These are phyloP conservation scores for Leptomonas pyrrhocoris DNA, from an alignment of 208 protist species.

Conservation along the genomic window DNA sequence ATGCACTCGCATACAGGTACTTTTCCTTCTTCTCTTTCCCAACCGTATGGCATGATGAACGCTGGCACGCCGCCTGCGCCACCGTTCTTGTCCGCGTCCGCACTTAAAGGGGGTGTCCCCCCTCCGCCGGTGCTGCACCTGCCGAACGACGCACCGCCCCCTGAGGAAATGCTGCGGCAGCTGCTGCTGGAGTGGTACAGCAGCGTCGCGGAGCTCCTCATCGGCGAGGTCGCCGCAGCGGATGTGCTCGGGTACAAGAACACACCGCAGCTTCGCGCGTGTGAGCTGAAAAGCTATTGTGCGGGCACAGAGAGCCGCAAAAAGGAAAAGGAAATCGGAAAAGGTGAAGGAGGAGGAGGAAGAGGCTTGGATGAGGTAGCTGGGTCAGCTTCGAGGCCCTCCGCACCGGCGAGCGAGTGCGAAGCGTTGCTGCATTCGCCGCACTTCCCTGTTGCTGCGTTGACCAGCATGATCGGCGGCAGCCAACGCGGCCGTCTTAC, in stretches of 20 bases:
- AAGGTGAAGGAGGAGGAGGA: too few relatives aligned
- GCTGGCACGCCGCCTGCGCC: neutral
- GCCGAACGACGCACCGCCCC: neutral
- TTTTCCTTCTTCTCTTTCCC: neutral
- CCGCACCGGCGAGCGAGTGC: neutral
- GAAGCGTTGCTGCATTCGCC: neutral
- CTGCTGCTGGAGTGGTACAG: constrained; percentile 25
- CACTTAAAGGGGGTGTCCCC: neutral
- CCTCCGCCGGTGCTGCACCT: neutral
- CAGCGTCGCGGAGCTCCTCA: constrained; percentile 23
- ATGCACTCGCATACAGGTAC: neutral
- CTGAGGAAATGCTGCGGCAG: constrained; percentile 9
- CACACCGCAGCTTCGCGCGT: neutral
- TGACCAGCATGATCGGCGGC: neutral
- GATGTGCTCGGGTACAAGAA: constrained; percentile 22
- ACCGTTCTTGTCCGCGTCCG: neutral
- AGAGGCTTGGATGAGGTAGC: too few relatives aligned
- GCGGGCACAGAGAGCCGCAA: too few relatives aligned
- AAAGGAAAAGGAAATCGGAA: too few relatives aligned
- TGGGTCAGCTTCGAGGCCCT: neutral
- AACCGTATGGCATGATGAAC: neutral
- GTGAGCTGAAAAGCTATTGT: neutral
- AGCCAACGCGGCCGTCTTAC: neutral
- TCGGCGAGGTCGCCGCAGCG: constrained; percentile 27
- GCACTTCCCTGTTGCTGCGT: neutral